Base-by-base conservation (phyloP, 2,329 filamentous ascomycete species). In the Sarocladium strictum region DNA sequence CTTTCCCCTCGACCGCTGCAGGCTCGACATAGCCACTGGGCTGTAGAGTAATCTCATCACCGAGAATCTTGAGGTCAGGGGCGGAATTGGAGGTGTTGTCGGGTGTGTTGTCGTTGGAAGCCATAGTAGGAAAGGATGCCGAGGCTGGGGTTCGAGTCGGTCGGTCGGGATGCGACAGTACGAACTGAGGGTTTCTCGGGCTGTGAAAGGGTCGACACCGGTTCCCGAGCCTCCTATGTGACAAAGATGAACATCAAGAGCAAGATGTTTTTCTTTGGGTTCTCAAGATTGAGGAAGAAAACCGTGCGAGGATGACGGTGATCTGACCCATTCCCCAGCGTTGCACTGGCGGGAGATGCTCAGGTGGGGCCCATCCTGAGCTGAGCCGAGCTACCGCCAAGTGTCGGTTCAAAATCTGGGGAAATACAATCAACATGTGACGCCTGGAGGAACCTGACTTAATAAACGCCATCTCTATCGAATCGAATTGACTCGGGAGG, bases 21-120 rank as follows among this genome's bases (percentile, higher is more conserved):
- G 77, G 73, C 65, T 83, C 80, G 56, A 85, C 75, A 64, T 81
- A 88, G 57, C 86, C 86, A 60, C 84, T 84, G 9, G 87, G 87
- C 65, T 90, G 87, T 37, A 92, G 80, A 1, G 85, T 90, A 61
- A 91, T 82, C 63, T 85, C 76, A 64, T 89, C 83, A 59, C 87
- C 87, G 10, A 90, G 75, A 60, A 92, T 90, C 68, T 90, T 85
- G 53, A 92, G 76, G 67, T 90, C 87, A n/a, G 87, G 87, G 53
- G 87, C 84, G 49, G 83, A 83, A 58, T 60, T 29, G n/a, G 47
- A 51, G 15, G 47, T 33, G 15, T 26, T 23, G 14, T 32, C 47
- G 6, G 47, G 19, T 14, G 9, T 35, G 29, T 32, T 15, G 26
- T 21, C 26, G 29, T 27, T 35, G 47, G 27, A 51, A 11, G 47